phyloP scores from a whole-genome alignment of 78 protist species.

The Guillardia theta region DNA sequence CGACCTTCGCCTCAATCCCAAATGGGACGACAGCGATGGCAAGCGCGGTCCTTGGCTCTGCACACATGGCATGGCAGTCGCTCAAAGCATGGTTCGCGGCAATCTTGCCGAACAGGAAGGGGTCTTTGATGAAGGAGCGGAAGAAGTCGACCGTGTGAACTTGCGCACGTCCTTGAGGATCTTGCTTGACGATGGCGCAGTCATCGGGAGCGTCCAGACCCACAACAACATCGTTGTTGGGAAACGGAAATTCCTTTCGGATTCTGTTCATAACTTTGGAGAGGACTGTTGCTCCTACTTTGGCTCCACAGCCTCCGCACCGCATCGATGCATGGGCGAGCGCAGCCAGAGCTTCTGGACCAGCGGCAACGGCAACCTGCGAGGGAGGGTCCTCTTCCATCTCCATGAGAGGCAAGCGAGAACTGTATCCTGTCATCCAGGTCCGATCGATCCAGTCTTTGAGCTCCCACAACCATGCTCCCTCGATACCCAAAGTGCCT shows the following conservation, averaged over 20 bases:
- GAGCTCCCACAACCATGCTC: conserved; percentile 35
- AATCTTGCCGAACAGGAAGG: conserved; percentile 38
- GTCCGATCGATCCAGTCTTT: conserved; percentile 54
- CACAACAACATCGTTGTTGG: neutral
- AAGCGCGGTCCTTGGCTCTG: conserved; percentile 24
- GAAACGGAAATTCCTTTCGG: neutral
- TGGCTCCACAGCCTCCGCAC: conserved; percentile 49
- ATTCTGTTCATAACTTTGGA: neutral
- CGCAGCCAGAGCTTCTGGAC: neutral
- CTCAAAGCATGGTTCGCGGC: conserved; percentile 50
- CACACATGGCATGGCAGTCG: conserved; percentile 40
- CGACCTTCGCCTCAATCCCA: conserved; percentile 38
- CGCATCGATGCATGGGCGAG: conserved; percentile 43
- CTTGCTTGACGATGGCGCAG: conserved; percentile 29
- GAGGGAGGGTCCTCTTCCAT: neutral
- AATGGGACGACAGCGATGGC: conserved; percentile 33
- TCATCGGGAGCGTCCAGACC: conserved; percentile 52
- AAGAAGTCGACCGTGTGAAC: conserved; percentile 38
- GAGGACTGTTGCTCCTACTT: conserved; percentile 46
- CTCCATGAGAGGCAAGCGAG: neutral
- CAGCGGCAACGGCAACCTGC: neutral
- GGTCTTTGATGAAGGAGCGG: conserved; percentile 38
- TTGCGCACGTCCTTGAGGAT: neutral
- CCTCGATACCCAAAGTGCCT: neutral
- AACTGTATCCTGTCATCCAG: conserved; percentile 42